Evolutionary conservation across 2,329 filamentous ascomycete genomes (phyloP).

Genomic region (Fonsecaea pugnacius): DNA sequence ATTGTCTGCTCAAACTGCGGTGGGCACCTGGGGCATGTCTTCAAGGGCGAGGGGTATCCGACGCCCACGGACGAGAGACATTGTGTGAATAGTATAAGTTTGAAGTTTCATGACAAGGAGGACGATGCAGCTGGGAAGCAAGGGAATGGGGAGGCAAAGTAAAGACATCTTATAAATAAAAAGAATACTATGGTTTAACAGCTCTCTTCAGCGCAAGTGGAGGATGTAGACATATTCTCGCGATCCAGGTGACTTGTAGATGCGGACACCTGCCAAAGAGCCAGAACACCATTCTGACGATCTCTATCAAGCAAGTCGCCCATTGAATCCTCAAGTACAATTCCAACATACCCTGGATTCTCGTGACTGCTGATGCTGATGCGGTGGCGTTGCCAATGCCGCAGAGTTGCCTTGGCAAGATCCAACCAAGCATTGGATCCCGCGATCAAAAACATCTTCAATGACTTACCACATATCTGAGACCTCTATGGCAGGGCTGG

Average conservation of each 20-base stretch:
- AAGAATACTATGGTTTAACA: background rate
- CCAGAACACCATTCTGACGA: no score
- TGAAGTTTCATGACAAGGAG: constrained; percentile 75
- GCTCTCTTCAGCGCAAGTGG: background rate
- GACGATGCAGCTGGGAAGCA: constrained; percentile 45
- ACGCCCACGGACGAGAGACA: constrained; percentile 95
- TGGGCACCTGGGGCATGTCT: constrained; percentile 87
- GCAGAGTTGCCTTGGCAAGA: no score
- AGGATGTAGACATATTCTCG: background rate
- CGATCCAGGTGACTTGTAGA: background rate
- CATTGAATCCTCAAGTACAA: no score
- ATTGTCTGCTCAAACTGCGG: constrained; percentile 95
- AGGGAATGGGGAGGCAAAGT: constrained; percentile 34
- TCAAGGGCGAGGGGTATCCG: constrained; percentile 81
- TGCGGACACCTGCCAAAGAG: no score
- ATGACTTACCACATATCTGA: no score
- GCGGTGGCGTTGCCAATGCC: no score
- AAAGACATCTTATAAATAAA: background rate
- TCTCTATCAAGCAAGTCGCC: no score
- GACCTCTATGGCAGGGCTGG: no score
- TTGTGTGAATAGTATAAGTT: constrained; percentile 91
- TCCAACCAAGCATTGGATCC: no score
- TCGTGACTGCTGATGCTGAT: no score
- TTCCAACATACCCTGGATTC: no score
- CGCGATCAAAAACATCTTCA: no score